Evolutionary conservation across 192 early-diverging fungal genomes (phyloP).

Genomic region (Linnemannia exigua): DNA sequence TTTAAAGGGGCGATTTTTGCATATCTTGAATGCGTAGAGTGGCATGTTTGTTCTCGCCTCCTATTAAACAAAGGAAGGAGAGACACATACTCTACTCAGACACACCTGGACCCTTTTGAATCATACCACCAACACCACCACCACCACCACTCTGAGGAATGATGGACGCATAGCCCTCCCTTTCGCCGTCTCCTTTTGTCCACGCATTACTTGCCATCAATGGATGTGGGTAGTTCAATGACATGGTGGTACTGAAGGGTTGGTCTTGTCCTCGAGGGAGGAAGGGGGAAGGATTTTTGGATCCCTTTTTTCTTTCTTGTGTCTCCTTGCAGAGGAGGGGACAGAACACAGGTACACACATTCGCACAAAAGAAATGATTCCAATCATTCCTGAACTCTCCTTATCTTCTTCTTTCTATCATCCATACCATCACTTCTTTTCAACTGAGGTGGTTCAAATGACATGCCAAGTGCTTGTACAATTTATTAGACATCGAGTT

Average conservation of each 20-base stretch:
- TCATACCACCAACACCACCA: not conserved
- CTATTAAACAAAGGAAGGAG: too few species aligned
- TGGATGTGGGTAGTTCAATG: not conserved
- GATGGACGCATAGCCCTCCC: not conserved
- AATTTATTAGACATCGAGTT: not conserved
- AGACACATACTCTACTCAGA: not conserved
- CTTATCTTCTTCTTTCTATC: too few species aligned
- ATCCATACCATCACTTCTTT: too few species aligned
- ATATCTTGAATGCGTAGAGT: not conserved
- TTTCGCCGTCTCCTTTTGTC: not conserved
- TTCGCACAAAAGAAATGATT: not conserved
- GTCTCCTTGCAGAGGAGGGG: constrained; percentile 8
- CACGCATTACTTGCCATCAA: not conserved
- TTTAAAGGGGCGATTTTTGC: not conserved
- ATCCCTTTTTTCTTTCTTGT: not conserved
- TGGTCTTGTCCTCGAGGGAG: not conserved
- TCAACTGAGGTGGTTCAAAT: not conserved
- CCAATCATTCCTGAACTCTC: constrained; percentile 37
- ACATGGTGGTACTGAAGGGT: not conserved
- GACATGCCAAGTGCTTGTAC: not conserved
- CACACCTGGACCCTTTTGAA: not conserved
- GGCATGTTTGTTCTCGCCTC: not conserved
- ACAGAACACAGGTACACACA: not conserved
- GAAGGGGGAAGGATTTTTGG: not conserved
- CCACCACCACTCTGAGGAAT: not conserved